Conservation (phyloP, 192 early-diverging fungal genomes). For the Entomortierella parvispora region DNA sequence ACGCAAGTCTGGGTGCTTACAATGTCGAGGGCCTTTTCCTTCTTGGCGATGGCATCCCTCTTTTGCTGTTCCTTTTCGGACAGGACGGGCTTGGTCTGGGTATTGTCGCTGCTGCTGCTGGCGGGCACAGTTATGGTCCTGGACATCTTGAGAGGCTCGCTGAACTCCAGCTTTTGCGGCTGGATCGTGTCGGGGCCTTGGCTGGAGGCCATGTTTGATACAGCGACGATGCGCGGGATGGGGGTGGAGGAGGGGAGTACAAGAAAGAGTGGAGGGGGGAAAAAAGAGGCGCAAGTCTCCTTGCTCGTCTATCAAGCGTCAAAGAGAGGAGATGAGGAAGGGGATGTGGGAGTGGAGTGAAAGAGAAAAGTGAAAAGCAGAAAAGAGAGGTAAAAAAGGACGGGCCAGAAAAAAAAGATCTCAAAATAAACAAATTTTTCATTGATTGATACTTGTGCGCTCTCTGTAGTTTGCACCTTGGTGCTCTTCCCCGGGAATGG, state of each 20-base stretch:
- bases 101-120: neutral
- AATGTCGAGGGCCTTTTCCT: constrained; percentile 59
- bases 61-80: constrained; percentile 24
- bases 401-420: neutral
- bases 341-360: neutral
- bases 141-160: constrained; percentile 41
- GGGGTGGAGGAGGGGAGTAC: neutral
- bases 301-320: no score
- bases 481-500: neutral
- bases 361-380: neutral
- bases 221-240: neutral
- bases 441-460: neutral
- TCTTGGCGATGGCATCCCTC: constrained; percentile 4
- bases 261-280: no score
- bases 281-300: neutral
- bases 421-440: neutral
- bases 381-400: neutral
- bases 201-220: no score
- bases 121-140: constrained; percentile 19
- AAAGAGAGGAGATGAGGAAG: neutral
- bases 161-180: constrained; percentile 33
- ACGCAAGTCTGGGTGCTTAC: no score
- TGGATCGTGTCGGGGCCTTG: neutral
- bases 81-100: no score
- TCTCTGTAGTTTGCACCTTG: no score